Conservation (phyloP, 208 protist species). For the Leishmania martiniquensis region DNA sequence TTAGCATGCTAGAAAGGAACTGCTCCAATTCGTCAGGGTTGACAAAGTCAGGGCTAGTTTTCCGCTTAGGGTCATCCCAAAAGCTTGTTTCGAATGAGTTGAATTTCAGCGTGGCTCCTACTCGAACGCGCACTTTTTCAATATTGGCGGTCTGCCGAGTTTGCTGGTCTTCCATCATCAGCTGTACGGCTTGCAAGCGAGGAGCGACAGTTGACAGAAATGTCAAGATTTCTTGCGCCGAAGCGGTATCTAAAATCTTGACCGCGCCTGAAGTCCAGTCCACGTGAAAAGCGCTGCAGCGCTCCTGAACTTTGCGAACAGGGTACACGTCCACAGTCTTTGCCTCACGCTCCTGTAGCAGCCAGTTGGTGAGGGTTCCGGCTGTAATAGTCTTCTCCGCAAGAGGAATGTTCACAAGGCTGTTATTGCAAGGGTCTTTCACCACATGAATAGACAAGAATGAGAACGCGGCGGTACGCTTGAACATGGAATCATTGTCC, state of each 20-base stretch:
- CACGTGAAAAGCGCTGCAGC: conserved; percentile 71
- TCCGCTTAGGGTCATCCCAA: conserved; percentile 81
- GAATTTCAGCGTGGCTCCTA: conserved; percentile 75
- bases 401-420: conserved; percentile 52
- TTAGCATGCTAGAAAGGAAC: conserved; percentile 71
- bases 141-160: conserved; percentile 58
- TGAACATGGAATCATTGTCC: conserved; percentile 88
- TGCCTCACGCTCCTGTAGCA: conserved; percentile 78
- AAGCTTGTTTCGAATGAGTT: conserved; percentile 82
- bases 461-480: conserved; percentile 84
- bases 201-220: conserved; percentile 87
- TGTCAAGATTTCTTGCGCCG: conserved; percentile 84
- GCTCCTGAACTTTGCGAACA: conserved; percentile 17
- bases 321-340: conserved; percentile 58
- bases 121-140: conserved; percentile 75
- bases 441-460: conserved; percentile 88
- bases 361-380: conserved; percentile 76
- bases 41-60: conserved; percentile 65
- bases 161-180: conserved; percentile 89
- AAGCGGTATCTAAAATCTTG: conserved; percentile 86
- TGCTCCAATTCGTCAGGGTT: conserved; percentile 76
- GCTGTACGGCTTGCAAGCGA: conserved; percentile 88
- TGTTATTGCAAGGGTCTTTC: conserved; percentile 63
- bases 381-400: conserved; percentile 48
- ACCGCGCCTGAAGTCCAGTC: conserved; percentile 90